A percentile compares a stretch with the other conserved stretches of the same genome.
Evolutionary conservation across 768 basidiomycete genomes (phyloP).

Genomic region (Pleurotus eryngii): DNA sequence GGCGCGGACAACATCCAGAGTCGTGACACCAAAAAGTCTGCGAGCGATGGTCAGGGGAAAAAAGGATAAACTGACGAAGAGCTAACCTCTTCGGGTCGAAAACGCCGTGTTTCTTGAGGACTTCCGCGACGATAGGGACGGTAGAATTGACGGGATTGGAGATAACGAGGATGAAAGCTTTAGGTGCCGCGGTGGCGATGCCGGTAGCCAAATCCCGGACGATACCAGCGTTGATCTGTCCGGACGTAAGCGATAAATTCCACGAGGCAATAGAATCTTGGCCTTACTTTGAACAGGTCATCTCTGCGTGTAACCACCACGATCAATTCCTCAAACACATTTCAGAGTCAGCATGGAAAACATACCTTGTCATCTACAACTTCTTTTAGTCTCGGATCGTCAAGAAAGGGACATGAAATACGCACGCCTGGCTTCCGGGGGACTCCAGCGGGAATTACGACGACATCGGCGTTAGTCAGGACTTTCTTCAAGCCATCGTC

Average conservation of each 20-base stretch:
- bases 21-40: slow-evolving; percentile 97
- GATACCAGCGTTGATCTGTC: slow-evolving; percentile 95
- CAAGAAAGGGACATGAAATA: slow-evolving; percentile 13
- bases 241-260: slow-evolving; percentile 4
- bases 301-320: slow-evolving; percentile 48
- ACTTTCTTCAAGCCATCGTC: slow-evolving; percentile 82
- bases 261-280: background rate
- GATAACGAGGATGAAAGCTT: slow-evolving; percentile 93
- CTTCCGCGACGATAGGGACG: slow-evolving; percentile 93
- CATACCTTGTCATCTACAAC: slow-evolving; percentile 7
- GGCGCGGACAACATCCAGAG: slow-evolving; percentile 96
- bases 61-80: background rate
- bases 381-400: background rate
- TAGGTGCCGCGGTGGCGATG: slow-evolving; percentile 79
- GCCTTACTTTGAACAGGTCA: slow-evolving; percentile 86
- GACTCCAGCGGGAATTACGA: slow-evolving; percentile 95
- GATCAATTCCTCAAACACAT: too few species aligned
- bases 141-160: slow-evolving; percentile 99
- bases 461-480: slow-evolving; percentile 81
- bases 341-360: slow-evolving; percentile 2
- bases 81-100: slow-evolving; percentile 86
- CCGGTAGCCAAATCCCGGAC: slow-evolving; percentile 90
- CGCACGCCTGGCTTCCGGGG: slow-evolving; percentile 92
- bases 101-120: slow-evolving; percentile 88
- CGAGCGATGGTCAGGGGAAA: background rate